phyloP scores from a whole-genome alignment of 2,329 filamentous ascomycete species.

The Cercospora sp. region DNA sequence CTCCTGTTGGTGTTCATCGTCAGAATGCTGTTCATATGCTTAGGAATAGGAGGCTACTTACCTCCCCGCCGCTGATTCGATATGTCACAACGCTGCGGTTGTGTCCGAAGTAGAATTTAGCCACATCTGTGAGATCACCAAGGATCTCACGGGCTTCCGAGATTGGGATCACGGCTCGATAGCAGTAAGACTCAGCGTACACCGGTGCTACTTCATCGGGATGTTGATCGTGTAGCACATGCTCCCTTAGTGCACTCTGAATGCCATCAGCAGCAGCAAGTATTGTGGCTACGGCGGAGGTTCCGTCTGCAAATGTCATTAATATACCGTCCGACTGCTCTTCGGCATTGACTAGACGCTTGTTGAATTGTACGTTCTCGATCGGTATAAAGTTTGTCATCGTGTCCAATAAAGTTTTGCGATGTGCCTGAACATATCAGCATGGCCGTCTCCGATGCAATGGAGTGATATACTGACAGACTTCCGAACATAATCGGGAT shows the following conservation, averaged over 20 bases:
- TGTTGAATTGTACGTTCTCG: slow-evolving; percentile 36
- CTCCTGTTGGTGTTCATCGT: background rate
- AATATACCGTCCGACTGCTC: slow-evolving; percentile 23
- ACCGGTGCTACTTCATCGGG: slow-evolving; percentile 46
- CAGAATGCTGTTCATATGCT: background rate
- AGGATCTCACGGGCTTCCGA: slow-evolving; percentile 26
- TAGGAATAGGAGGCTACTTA: background rate
- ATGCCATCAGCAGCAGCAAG: slow-evolving; percentile 66
- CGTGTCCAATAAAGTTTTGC: slow-evolving; percentile 53
- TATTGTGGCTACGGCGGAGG: slow-evolving; percentile 42
- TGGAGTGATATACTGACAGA: background rate
- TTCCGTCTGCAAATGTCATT: slow-evolving; percentile 18
- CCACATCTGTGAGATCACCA: slow-evolving; percentile 17
- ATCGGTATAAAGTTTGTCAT: slow-evolving; percentile 51
- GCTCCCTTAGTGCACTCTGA: slow-evolving; percentile 55
- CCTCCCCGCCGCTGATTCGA: slow-evolving; percentile 4
- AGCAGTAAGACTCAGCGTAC: slow-evolving; percentile 62
- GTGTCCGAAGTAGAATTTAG: slow-evolving; percentile 5
- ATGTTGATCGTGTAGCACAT: slow-evolving; percentile 53
- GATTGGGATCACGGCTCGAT: slow-evolving; percentile 64
- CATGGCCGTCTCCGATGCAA: background rate
- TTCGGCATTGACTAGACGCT: slow-evolving; percentile 30
- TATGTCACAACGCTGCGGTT: slow-evolving; percentile 4
- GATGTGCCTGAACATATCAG: slow-evolving; percentile 37
- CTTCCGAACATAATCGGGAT: slow-evolving; percentile 15